Evolutionary conservation across 176 grass and related monocot genomes (phyloP).

Genomic region (Elaeis guineensis): DNA sequence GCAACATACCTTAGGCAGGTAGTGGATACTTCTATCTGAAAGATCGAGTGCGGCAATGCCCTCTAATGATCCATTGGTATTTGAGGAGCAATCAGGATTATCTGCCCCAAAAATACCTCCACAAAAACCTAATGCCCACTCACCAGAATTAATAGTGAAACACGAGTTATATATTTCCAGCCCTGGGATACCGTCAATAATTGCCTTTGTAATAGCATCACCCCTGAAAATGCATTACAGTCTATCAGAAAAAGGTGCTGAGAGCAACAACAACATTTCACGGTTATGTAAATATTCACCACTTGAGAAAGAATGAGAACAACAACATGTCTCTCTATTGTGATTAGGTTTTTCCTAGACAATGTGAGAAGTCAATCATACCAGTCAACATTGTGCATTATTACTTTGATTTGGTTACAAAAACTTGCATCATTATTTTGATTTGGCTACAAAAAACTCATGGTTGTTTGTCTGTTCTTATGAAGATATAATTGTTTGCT

Average conservation of each 20-base stretch:
- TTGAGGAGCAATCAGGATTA: conserved; percentile 45
- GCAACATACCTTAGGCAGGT: conserved; percentile 52
- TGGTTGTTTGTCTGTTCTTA: no score
- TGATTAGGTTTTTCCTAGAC: no score
- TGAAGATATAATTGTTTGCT: no score
- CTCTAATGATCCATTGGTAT: conserved; percentile 34
- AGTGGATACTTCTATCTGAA: conserved; percentile 68
- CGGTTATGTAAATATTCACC: no score
- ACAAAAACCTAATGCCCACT: conserved; percentile 88
- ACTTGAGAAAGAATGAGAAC: no score
- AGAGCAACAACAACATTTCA: neutral
- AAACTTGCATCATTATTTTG: no score
- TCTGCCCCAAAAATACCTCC: conserved; percentile 63
- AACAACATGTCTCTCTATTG: no score
- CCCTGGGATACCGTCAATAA: conserved; percentile 50
- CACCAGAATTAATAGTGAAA: conserved; percentile 56
- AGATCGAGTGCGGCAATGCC: conserved; percentile 57
- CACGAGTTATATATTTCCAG: conserved; percentile 85
- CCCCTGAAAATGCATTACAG: conserved; percentile 25
- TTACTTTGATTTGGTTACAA: no score
- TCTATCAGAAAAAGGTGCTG: neutral
- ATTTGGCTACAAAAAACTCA: no score
- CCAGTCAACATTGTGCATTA: no score
- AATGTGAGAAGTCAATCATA: no score
- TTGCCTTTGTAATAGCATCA: conserved; percentile 36